Percentiles rank a stretch among this genome's conserved stretches.
Evolutionary conservation across 2,329 filamentous ascomycete genomes (phyloP).

Genomic region (Thielaviopsis euricoi): DNA sequence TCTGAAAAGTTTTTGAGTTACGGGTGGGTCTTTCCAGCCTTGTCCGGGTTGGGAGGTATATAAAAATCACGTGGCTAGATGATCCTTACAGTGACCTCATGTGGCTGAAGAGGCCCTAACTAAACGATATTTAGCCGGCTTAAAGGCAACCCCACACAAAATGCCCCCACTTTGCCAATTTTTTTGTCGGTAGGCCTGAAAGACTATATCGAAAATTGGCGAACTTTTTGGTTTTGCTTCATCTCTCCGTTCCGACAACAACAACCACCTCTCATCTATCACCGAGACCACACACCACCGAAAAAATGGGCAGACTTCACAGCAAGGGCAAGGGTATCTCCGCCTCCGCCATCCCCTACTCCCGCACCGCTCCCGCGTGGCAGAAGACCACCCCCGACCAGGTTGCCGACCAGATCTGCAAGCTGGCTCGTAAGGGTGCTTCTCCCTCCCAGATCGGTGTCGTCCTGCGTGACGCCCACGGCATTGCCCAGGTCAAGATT

Average conservation of each 20-base stretch:
- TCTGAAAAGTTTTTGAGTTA: conserved; percentile 5
- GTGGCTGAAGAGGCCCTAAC: conserved; percentile 24
- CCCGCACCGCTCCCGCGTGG: conserved; percentile 81
- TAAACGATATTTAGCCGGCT: conserved; percentile 26
- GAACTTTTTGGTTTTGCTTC: conserved; percentile 6
- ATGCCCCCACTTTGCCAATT: conserved; percentile 1
- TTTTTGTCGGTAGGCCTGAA: conserved; percentile 1
- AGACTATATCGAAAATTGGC: conserved; percentile 10
- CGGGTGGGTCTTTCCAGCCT: conserved; percentile 9
- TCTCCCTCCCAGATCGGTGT: conserved; percentile 98
- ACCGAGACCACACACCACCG: conserved; percentile 24
- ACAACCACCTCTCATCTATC: conserved; percentile 9
- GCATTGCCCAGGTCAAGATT: conserved; percentile 93
- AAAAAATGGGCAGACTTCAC: conserved; percentile 93
- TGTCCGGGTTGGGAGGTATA: not conserved
- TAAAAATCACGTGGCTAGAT: conserved; percentile 1
- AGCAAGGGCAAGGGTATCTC: conserved; percentile 99
- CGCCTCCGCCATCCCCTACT: conserved; percentile 90
- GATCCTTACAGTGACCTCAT: not conserved
- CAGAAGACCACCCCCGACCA: conserved; percentile 97
- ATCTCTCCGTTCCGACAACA: conserved; percentile 9
- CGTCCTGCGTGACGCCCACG: conserved; percentile 93
- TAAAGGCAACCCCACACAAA: conserved; percentile 8
- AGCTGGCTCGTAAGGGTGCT: conserved; percentile 96
- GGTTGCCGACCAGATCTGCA: conserved; percentile 98